A percentile compares a stretch with the other conserved stretches of the same genome.
Evolutionary conservation across 768 basidiomycete species (phyloP).

Genomic region (Suillus cothurnatus): DNA sequence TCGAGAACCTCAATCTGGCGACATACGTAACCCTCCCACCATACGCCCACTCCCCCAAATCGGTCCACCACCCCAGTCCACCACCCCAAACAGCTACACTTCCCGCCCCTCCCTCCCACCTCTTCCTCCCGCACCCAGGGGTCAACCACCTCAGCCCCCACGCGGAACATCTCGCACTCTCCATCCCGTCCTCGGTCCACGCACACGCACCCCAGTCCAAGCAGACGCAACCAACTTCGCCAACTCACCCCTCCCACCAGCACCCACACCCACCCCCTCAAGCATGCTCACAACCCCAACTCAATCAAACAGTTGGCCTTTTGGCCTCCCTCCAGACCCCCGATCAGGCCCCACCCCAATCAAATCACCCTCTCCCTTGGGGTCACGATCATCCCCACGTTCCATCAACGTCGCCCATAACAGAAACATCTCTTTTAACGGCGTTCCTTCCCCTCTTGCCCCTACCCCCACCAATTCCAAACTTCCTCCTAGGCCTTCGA

Average conservation of each 20-base stretch:
- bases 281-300: conserved; percentile 44
- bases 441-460: conserved; percentile 41
- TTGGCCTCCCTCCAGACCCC: conserved; percentile 64
- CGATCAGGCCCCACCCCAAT: conserved; percentile 52
- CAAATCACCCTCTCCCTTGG: conserved; percentile 31
- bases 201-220: conserved; percentile 57
- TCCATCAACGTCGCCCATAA: conserved; percentile 52
- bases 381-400: conserved; percentile 32
- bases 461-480: conserved; percentile 41
- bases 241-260: conserved; percentile 43
- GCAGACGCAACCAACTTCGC: conserved; percentile 51
- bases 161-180: conserved; percentile 37
- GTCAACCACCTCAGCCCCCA: conserved; percentile 49
- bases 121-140: conserved; percentile 68
- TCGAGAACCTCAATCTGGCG: conserved; percentile 57
- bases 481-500: conserved; percentile 45
- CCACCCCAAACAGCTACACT: conserved; percentile 39
- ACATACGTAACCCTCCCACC: conserved; percentile 35
- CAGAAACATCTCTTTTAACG: conserved; percentile 53
- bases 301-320: conserved; percentile 44
- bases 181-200: conserved; percentile 36
- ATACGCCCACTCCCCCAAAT: conserved; percentile 35
- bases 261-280: conserved; percentile 33
- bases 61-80: conserved; percentile 14
- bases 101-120: conserved; percentile 59